phyloP scores from a whole-genome alignment of 805 yeast genomes.

The Diddensiella transvaalensis region DNA sequence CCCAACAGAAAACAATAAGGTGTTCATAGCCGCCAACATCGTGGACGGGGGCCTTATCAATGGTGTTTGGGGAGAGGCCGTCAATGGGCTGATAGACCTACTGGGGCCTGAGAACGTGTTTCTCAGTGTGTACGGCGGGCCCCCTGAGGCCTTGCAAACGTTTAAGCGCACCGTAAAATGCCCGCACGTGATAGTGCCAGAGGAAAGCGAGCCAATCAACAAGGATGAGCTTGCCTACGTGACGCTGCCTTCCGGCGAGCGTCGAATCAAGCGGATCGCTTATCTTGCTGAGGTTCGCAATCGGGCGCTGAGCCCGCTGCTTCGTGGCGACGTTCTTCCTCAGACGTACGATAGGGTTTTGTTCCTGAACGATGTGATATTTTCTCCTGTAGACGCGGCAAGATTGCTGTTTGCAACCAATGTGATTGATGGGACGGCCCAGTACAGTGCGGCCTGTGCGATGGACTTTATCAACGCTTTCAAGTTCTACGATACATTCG shows the following conservation, averaged over 20 bases:
- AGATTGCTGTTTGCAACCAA: slow-evolving; percentile 17
- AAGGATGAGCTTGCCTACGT: slow-evolving; percentile 1
- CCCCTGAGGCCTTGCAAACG: slow-evolving; percentile 9
- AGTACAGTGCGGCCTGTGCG: slow-evolving; percentile 19
- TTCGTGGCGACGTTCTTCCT: neutral
- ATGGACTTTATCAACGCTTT: slow-evolving; percentile 20
- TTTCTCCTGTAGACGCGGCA: slow-evolving; percentile 16
- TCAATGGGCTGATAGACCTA: slow-evolving; percentile 12
- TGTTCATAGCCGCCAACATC: slow-evolving; percentile 18
- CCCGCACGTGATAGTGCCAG: slow-evolving; percentile 11
- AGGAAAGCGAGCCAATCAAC: slow-evolving; percentile 6
- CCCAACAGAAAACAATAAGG: slow-evolving; percentile 6
- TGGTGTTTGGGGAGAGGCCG: slow-evolving; percentile 17
- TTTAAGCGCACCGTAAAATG: slow-evolving; percentile 8
- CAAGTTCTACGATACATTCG: slow-evolving; percentile 20
- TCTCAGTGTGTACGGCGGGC: slow-evolving; percentile 15
- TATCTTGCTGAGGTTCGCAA: slow-evolving; percentile 16
- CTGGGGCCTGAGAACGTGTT: slow-evolving; percentile 16
- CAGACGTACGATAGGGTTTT: slow-evolving; percentile 12
- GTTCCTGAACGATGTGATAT: slow-evolving; percentile 16
- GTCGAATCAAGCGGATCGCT: slow-evolving; percentile 10
- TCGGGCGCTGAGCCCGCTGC: slow-evolving; percentile 12
- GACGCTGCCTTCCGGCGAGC: slow-evolving; percentile 3
- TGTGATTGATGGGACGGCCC: slow-evolving; percentile 12
- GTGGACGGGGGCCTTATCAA: slow-evolving; percentile 11